Conservation (phyloP, 371 early-diverging fungal species). For the Mucor piriformis region DNA sequence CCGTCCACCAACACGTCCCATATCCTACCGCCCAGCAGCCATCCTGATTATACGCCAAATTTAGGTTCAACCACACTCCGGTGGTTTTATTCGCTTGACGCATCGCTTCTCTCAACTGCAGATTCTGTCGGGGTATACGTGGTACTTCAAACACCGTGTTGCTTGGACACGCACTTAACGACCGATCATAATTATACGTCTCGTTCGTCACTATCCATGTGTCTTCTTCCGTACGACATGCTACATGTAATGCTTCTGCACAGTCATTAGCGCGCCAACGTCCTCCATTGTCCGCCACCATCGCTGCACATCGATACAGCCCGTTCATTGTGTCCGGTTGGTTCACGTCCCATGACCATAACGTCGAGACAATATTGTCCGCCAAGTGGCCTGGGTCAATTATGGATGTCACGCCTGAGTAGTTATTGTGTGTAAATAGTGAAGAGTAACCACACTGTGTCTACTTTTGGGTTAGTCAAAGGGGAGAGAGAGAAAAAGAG, state of each 20-base stretch:
- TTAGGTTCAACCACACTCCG: conserved; percentile 44
- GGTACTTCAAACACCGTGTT: conserved; percentile 45
- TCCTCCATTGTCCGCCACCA: conserved; percentile 33
- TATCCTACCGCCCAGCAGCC: conserved; percentile 44
- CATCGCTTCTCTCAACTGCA: conserved; percentile 7
- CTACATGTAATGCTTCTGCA: conserved; percentile 23
- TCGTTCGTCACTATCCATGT: conserved; percentile 37
- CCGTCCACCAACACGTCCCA: conserved; percentile 44
- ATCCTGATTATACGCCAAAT: conserved; percentile 23
- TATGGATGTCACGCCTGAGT: conserved; percentile 5
- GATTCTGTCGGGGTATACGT: conserved; percentile 32
- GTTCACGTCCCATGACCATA: conserved; percentile 52
- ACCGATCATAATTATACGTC: conserved; percentile 33
- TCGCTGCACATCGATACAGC: background rate
- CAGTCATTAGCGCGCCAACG: conserved; percentile 42
- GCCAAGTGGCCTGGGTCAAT: conserved; percentile 20
- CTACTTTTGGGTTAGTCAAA: too few relatives aligned
- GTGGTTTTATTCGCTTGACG: conserved; percentile 3
- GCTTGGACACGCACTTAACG: conserved; percentile 36
- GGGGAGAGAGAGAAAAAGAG: too few relatives aligned
- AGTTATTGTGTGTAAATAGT: conserved; percentile 31
- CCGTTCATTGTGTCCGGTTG: conserved; percentile 22
- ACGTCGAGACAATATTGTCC: conserved; percentile 34
- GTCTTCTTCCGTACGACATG: conserved; percentile 35
- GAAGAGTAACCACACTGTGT: conserved; percentile 43